Base-by-base conservation (phyloP, 2,329 filamentous ascomycete species). In the Phoma sp. region DNA sequence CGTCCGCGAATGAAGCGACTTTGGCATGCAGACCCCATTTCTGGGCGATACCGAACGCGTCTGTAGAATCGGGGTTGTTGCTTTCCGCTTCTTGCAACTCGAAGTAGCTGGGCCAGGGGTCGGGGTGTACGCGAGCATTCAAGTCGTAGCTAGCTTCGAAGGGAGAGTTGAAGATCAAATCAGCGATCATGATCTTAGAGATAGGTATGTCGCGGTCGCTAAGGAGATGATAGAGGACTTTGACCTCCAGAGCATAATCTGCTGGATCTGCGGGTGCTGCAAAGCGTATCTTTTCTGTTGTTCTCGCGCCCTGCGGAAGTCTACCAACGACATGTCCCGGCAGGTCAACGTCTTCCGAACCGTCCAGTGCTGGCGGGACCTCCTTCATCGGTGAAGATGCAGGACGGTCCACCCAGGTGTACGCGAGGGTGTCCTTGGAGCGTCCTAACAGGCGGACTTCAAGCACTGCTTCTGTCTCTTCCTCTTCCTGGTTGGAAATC, bases 61-160 rank as follows among this genome's bases (percentile, higher is more conserved):
- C 68, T 3, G 69, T 67, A 3, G 72, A 65, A 14, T 76, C 66
- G 2, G 60, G 50, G 15, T 62, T 54, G 10, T 77, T 73, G 28
- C 59, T 57, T 34, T 73, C 66, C 7, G 66, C 65, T n/a, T 75
- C 69, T 32, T 86, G 82, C 15, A 84, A 78, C 46, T 87, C 82
- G 74, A 98, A 99, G 65, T 96, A 87, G 71, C 88, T 92, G 1
- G 95, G 93, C 93, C 95, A 99, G 2, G 86, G 81, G 42, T 89
- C 87, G 0, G 83, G 75, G 72, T 97, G 89, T 3, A 96, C 80
- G 9, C 89, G 84, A 10, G 95, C 92, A 11, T 88, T 82, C 57
- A 98, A 86, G 58, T 96, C 91, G 73, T 96, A 97, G 67, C 90
- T 95, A 14, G 92, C 91, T 76, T 96, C 92, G 65, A 99, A 98